Evolutionary conservation across 306 rosid species (phyloP).

Genomic region (Gastrolobium villosum): DNA sequence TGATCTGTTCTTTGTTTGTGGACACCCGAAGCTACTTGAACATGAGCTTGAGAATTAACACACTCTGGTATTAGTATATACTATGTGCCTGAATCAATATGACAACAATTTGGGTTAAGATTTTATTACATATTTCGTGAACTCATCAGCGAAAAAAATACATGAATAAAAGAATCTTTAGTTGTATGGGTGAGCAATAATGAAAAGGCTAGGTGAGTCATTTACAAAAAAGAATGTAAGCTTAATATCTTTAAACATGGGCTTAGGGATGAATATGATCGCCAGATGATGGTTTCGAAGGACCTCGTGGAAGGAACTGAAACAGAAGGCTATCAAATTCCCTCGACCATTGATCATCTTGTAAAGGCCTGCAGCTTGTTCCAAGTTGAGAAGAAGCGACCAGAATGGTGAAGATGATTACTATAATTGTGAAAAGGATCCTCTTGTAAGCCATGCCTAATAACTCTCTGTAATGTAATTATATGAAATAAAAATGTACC

Average conservation of each 20-base stretch:
- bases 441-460: conserved; percentile 23
- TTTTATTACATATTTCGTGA: neutral
- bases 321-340: conserved; percentile 51
- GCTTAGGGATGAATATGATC: conserved; percentile 46
- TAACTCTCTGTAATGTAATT: neutral
- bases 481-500: neutral
- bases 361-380: conserved; percentile 56
- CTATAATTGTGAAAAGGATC: conserved; percentile 42
- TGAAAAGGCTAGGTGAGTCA: neutral
- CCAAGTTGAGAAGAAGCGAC: conserved; percentile 51
- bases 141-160: neutral
- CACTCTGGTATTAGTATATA: no score
- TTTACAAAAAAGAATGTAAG: conserved; percentile 2
- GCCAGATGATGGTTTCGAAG: conserved; percentile 14
- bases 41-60: no score
- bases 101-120: neutral
- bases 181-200: conserved; percentile 4
- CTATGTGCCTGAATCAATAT: neutral
- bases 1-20: no score
- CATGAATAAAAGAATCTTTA: conserved; percentile 24
- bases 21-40: no score
- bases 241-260: no score
- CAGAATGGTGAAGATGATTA: conserved; percentile 45
- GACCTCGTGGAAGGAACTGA: conserved; percentile 58
- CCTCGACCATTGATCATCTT: conserved; percentile 52